Conservation (phyloP, 2,329 filamentous ascomycete species). For the Penicillium sp. region DNA sequence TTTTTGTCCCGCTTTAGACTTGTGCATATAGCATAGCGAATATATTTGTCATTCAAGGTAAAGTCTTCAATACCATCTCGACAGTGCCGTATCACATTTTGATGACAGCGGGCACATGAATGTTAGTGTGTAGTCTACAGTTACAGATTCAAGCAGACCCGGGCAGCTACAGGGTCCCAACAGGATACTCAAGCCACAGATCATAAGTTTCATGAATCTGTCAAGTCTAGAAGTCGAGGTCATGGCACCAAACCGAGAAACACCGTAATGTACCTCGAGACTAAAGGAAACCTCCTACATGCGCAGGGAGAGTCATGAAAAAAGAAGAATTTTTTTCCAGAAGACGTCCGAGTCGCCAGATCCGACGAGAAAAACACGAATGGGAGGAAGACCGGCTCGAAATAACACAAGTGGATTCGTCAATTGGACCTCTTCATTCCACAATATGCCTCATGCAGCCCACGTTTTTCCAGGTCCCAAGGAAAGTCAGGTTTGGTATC, state of each 20-base stretch:
- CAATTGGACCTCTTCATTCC: constrained; percentile 24
- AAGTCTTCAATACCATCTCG: neutral
- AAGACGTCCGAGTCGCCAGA: constrained; percentile 26
- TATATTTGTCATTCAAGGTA: neutral
- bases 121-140: neutral
- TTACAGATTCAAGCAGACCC: neutral
- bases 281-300: neutral
- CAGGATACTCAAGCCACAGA: neutral
- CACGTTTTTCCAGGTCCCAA: constrained; percentile 24
- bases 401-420: constrained; percentile 28
- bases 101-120: neutral
- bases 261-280: neutral
- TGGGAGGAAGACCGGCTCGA: constrained; percentile 25
- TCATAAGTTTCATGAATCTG: constrained; percentile 13
- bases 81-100: neutral
- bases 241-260: neutral
- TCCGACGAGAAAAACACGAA: constrained; percentile 23
- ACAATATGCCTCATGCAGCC: constrained; percentile 27
- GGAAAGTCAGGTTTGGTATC: constrained; percentile 28
- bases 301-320: constrained; percentile 16
- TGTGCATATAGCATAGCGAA: neutral
- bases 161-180: neutral
- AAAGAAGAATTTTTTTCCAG: constrained; percentile 25
- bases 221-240: constrained; percentile 1
- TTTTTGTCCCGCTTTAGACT: neutral